Evolutionary conservation across 257 asterid species (phyloP).

Genomic region (Lycium ferocissimum): DNA sequence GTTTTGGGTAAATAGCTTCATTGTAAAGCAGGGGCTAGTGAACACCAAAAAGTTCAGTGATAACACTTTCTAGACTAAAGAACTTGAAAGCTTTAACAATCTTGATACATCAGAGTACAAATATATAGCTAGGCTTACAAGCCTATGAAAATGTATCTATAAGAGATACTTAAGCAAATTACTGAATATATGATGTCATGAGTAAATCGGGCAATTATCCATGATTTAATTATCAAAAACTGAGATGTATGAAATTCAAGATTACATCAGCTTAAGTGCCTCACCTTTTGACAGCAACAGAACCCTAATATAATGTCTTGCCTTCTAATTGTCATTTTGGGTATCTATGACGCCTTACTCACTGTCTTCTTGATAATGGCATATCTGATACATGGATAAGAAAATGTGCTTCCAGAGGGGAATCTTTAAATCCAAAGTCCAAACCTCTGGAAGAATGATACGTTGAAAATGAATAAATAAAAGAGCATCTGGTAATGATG

Average conservation of each 20-base stretch:
- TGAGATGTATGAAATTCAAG: not conserved
- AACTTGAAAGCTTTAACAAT: not conserved
- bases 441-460: not conserved
- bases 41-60: not conserved
- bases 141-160: not conserved
- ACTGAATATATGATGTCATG: not conserved
- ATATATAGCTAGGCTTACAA: not conserved
- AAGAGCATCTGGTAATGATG: not conserved
- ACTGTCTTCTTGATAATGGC: constrained; percentile 2
- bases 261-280: not conserved
- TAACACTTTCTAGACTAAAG: not conserved
- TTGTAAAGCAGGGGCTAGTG: not conserved
- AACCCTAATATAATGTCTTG: not conserved
- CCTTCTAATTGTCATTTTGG: constrained; percentile 10
- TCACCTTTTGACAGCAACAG: not conserved
- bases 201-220: not conserved
- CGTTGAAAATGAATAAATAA: not conserved
- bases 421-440: not conserved
- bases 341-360: not conserved
- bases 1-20: too few relatives aligned
- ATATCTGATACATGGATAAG: constrained; percentile 16
- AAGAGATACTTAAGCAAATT: not conserved
- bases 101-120: not conserved
- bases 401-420: not conserved
- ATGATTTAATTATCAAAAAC: not conserved